Evolutionary conservation across 2,329 filamentous ascomycete genomes (phyloP).

Genomic region (Pestalotiopsis sp.): DNA sequence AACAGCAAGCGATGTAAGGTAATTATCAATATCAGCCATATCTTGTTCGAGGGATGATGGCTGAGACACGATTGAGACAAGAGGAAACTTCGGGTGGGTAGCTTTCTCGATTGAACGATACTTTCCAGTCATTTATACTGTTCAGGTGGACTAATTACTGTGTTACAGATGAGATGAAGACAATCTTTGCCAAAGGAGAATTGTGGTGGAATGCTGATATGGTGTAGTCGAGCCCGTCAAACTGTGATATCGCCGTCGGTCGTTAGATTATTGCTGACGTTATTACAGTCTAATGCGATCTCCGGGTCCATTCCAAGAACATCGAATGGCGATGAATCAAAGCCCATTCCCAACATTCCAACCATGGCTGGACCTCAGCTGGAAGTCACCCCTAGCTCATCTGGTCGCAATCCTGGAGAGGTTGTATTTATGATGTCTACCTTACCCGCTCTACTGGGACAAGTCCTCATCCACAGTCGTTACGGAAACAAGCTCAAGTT

Average conservation of each 20-base stretch:
- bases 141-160: not conserved
- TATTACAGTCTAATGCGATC: constrained; percentile 11
- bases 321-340: constrained; percentile 17
- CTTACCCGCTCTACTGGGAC: not conserved
- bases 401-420: not conserved
- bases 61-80: not conserved
- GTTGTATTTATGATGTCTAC: not conserved
- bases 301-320: constrained; percentile 22
- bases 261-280: not conserved
- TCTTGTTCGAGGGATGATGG: not conserved
- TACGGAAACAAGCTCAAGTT: not conserved
- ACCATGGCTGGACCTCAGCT: not conserved
- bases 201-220: not conserved
- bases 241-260: too few relatives aligned
- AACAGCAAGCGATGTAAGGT: not conserved
- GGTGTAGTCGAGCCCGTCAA: too few relatives aligned
- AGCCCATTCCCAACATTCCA: constrained; percentile 14
- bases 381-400: not conserved
- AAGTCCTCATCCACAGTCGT: not conserved
- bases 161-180: not conserved
- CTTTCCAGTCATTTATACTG: not conserved
- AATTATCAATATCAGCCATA: not conserved
- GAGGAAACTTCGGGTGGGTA: not conserved
- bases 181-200: not conserved
- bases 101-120: not conserved